A percentile compares a stretch with the other conserved stretches of the same genome.
These are phyloP conservation scores for Amphirosellinia nigrospora DNA, from an alignment of 495 filamentous ascomycete genomes.

Conservation along the genomic window DNA sequence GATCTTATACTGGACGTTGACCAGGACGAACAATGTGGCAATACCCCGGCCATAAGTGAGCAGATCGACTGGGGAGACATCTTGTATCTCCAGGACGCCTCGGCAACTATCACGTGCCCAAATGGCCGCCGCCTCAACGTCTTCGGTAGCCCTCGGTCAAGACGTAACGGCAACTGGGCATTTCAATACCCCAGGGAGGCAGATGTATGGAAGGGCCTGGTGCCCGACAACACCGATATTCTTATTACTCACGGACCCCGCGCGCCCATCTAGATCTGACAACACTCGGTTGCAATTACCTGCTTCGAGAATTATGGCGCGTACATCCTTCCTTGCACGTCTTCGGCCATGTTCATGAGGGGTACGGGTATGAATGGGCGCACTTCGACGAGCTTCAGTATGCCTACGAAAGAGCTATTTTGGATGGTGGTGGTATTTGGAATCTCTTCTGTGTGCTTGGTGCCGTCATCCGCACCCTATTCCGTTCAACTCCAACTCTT, in stretches of 20 bases:
- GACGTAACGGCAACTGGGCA: constrained; percentile 40
- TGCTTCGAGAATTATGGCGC: constrained; percentile 72
- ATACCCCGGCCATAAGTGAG: neutral
- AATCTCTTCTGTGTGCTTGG: constrained; percentile 26
- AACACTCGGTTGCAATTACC: constrained; percentile 65
- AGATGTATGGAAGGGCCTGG: constrained; percentile 34
- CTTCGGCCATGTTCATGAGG: constrained; percentile 76
- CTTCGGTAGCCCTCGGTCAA: constrained; percentile 49
- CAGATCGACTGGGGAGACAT: constrained; percentile 53
- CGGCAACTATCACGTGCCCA: constrained; percentile 32
- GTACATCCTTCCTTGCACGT: constrained; percentile 73
- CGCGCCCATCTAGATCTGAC: constrained; percentile 68
- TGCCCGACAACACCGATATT: constrained; percentile 69
- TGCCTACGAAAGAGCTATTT: constrained; percentile 30
- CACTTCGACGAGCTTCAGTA: constrained; percentile 34
- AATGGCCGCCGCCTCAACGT: constrained; percentile 44
- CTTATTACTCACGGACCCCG: constrained; percentile 76
- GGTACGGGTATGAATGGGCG: constrained; percentile 48
- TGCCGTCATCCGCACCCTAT: neutral
- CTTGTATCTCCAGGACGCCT: constrained; percentile 52
- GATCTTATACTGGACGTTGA: constrained; percentile 35
- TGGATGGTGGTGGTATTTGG: constrained; percentile 31
- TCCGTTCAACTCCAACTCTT: neutral
- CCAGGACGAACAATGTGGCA: constrained; percentile 27
- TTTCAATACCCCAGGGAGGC: constrained; percentile 35